phyloP scores from a whole-genome alignment of 2,329 filamentous ascomycete genomes.

The Cadophora gregata region DNA sequence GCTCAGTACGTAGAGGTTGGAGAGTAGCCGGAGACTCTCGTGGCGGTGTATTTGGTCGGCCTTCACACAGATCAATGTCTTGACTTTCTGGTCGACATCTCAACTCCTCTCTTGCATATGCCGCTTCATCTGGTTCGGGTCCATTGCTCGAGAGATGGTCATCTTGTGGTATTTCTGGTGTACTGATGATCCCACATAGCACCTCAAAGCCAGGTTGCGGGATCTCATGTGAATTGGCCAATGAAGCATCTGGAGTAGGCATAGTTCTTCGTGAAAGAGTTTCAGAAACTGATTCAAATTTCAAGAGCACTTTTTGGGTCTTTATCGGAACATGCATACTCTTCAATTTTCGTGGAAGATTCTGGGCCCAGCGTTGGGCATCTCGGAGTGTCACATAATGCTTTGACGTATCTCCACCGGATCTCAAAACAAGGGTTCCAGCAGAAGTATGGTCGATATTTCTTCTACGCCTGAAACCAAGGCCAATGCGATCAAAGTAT shows the following conservation, averaged over 20 bases:
- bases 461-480: neutral
- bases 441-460: no score
- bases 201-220: neutral
- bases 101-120: no score
- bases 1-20: no score
- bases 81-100: no score
- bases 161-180: neutral
- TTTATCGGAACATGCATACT: neutral
- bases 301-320: neutral
- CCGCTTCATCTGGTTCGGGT: no score
- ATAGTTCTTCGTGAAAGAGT: neutral
- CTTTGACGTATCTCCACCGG: no score
- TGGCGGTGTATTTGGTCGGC: no score
- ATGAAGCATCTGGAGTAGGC: neutral
- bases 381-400: neutral
- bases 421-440: no score
- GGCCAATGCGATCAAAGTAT: neutral
- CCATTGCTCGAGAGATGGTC: no score
- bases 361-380: neutral
- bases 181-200: neutral
- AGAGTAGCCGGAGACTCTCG: no score
- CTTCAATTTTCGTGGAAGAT: neutral
- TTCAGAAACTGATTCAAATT: neutral
- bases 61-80: no score
- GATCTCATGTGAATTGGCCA: neutral